These are phyloP conservation scores for Schizochytrium sp. DNA, from an alignment of 108 stramenopile species.

Conservation along the genomic window DNA sequence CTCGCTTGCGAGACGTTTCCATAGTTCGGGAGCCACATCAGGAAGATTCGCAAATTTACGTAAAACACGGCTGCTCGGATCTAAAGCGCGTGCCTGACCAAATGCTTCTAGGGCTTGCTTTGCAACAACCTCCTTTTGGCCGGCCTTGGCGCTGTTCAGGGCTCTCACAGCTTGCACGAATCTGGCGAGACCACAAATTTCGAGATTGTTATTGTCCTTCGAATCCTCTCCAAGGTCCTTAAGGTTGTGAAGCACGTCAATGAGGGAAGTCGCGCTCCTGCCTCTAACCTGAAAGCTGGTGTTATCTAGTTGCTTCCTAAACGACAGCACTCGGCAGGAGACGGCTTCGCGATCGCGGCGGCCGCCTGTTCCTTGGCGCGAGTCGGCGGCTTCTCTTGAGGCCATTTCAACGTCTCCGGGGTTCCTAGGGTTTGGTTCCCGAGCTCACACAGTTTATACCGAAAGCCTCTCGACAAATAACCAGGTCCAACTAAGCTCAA, in stretches of 20 bases:
- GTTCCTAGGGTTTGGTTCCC: no score
- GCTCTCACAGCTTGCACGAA: neutral
- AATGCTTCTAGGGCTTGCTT: neutral
- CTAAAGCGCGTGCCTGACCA: neutral
- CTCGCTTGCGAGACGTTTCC: neutral
- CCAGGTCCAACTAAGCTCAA: no score
- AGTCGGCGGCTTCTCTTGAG: no score
- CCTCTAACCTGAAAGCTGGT: slow-evolving; percentile 12
- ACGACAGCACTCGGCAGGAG: slow-evolving; percentile 29
- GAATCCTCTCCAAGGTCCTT: neutral
- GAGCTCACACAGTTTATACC: no score
- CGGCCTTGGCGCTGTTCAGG: neutral
- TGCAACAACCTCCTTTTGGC: neutral
- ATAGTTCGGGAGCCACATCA: slow-evolving; percentile 7
- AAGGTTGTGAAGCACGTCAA: neutral
- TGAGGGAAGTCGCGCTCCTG: neutral
- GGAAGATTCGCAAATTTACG: neutral
- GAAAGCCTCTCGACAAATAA: no score
- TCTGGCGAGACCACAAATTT: neutral
- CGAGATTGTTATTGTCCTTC: neutral
- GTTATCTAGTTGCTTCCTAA: neutral
- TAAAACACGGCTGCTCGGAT: neutral
- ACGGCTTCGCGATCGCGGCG: neutral
- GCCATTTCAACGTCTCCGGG: no score
- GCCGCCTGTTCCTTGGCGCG: no score